These are phyloP conservation scores for Vitellaria paradoxa DNA, from an alignment of 179 eudicot species.

Conservation along the genomic window DNA sequence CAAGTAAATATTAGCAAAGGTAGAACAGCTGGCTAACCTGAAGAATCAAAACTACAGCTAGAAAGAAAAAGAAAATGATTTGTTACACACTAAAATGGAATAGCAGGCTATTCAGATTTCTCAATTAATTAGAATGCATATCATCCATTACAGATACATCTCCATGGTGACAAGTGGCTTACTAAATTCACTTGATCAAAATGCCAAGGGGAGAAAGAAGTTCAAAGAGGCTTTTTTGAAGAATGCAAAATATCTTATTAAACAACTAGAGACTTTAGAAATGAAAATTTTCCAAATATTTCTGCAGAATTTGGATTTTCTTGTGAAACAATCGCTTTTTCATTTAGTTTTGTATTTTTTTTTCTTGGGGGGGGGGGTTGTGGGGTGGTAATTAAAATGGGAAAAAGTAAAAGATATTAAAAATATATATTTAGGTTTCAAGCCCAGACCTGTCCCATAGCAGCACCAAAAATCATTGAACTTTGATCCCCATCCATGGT, in stretches of 20 bases:
- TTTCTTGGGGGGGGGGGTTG: no score
- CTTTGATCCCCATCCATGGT: slow-evolving; percentile 76
- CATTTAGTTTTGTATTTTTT: no score
- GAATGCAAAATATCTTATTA: not conserved
- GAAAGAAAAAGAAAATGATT: not conserved
- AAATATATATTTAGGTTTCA: slow-evolving; percentile 16
- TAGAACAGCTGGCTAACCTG: not conserved
- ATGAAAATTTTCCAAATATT: not conserved
- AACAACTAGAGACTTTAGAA: not conserved
- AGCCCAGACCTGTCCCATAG: slow-evolving; percentile 80
- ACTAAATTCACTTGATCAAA: not conserved
- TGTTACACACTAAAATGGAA: not conserved
- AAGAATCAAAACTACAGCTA: not conserved
- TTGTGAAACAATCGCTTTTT: not conserved
- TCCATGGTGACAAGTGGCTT: not conserved
- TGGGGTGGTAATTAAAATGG: no score
- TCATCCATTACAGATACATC: not conserved
- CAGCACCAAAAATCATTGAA: slow-evolving; percentile 89
- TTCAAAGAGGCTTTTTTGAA: not conserved
- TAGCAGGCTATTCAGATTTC: not conserved
- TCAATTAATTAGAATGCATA: not conserved
- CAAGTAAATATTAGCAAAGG: not conserved
- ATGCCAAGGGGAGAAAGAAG: not conserved
- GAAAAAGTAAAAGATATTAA: slow-evolving; percentile 10
- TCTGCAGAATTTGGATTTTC: slow-evolving; percentile 1